A percentile compares a stretch with the other conserved stretches of the same genome.
Evolutionary conservation across 148 eudicot genomes (phyloP).

Genomic region (Vaccinium vitisidaea): DNA sequence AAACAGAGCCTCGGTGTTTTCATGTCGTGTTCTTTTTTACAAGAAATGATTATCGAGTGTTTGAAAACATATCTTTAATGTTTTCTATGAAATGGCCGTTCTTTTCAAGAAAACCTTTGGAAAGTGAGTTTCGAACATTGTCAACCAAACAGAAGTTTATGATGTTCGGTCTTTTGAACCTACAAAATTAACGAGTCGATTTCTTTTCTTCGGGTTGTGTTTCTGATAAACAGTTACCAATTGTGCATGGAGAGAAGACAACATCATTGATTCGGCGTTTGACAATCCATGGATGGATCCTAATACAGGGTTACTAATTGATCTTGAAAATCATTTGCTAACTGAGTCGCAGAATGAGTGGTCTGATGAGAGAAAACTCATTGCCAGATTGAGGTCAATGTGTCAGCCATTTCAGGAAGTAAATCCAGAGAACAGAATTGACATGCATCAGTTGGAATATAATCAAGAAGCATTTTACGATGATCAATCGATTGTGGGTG

Average conservation of each 20-base stretch:
- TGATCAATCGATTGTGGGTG: not conserved
- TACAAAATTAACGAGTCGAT: not conserved
- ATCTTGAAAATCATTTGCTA: not conserved
- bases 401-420: not conserved
- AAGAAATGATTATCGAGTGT: not conserved
- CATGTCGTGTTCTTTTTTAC: not conserved
- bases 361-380: not conserved
- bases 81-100: not conserved
- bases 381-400: conserved; percentile 3
- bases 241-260: not conserved
- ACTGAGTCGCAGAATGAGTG: not conserved
- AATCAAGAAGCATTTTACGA: not conserved
- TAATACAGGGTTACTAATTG: not conserved
- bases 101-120: not conserved
- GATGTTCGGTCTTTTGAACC: not conserved
- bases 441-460: not conserved
- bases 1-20: not conserved
- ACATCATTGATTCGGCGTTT: not conserved
- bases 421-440: not conserved
- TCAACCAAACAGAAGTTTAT: not conserved
- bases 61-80: not conserved
- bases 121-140: not conserved
- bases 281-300: not conserved
- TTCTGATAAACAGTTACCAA: not conserved
- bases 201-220: not conserved